These are phyloP conservation scores for Lactarius akahatsu DNA, from an alignment of 768 basidiomycete species.

Conservation along the genomic window DNA sequence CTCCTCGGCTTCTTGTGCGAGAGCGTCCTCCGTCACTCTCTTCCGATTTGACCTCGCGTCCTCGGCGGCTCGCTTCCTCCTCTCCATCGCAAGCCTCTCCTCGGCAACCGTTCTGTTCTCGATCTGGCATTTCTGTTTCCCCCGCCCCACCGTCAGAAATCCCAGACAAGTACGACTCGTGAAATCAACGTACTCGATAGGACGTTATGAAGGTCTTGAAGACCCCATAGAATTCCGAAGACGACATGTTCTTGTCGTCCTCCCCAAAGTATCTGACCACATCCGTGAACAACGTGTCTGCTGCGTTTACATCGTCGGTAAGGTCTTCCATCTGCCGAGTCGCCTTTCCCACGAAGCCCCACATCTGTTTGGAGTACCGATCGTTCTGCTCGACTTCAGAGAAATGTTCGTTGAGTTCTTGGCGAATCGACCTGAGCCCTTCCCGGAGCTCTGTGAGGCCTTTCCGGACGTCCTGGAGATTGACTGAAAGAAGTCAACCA, in stretches of 20 bases:
- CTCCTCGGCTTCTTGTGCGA: constrained; percentile 51
- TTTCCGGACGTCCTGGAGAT: constrained; percentile 81
- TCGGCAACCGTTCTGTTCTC: constrained; percentile 78
- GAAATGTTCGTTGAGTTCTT: constrained; percentile 80
- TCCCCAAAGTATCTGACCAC: constrained; percentile 92
- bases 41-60: constrained; percentile 57
- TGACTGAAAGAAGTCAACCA: constrained; percentile 51
- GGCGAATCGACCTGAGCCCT: constrained; percentile 74
- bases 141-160: constrained; percentile 4
- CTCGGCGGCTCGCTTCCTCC: constrained; percentile 65
- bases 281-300: constrained; percentile 79
- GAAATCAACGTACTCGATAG: constrained; percentile 60
- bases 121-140: constrained; percentile 76
- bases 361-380: constrained; percentile 88
- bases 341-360: constrained; percentile 80
- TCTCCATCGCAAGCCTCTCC: constrained; percentile 64
- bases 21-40: constrained; percentile 45
- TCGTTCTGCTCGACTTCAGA: constrained; percentile 68
- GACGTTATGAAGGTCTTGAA: constrained; percentile 98
- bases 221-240: constrained; percentile 91
- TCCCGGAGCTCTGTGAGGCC: constrained; percentile 68
- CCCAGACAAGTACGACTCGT: neutral
- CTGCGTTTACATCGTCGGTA: constrained; percentile 81
- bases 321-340: constrained; percentile 76
- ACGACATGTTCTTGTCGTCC: constrained; percentile 81